Percentiles rank a stretch among this genome's conserved stretches.
Conservation (phyloP, 176 grass and related monocot species). For the Aegilops umbellulata region DNA sequence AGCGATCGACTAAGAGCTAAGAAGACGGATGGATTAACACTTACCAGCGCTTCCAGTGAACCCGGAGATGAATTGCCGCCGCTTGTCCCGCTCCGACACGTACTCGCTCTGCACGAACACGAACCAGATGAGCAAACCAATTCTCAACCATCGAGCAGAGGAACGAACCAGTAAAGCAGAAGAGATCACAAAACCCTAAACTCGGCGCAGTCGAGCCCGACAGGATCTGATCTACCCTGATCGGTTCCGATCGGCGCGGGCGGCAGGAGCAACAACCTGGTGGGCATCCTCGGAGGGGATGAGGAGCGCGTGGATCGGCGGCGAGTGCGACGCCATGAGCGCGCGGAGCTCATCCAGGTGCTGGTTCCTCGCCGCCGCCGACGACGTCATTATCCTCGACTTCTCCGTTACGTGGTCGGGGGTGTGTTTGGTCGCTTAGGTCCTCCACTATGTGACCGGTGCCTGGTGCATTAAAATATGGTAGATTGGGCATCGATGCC, state of each 20-base stretch:
- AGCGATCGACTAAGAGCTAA: neutral
- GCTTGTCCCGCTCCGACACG: constrained; percentile 92
- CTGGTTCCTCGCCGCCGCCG: constrained; percentile 44
- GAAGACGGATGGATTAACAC: neutral
- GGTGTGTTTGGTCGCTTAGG: too few species aligned
- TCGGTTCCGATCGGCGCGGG: neutral
- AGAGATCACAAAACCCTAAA: neutral
- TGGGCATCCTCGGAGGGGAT: constrained; percentile 95
- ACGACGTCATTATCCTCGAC: constrained; percentile 7
- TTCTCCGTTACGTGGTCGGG: neutral
- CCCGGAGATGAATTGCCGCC: constrained; percentile 77
- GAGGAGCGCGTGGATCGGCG: constrained; percentile 75
- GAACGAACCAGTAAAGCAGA: neutral
- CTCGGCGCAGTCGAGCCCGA: neutral
- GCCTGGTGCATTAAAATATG: too few species aligned
- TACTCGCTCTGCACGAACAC: constrained; percentile 76
- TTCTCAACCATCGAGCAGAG: neutral
- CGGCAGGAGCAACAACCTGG: constrained; percentile 52
- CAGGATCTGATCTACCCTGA: neutral
- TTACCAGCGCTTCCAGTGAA: constrained; percentile 90
- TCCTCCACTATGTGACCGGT: too few species aligned
- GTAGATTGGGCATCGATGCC: too few species aligned
- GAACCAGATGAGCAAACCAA: neutral
- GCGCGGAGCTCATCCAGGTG: constrained; percentile 64
- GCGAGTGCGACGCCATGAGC: constrained; percentile 79